Evolutionary conservation across 1,139 yeast genomes (phyloP).

Genomic region (Arxiozyma telluris): DNA sequence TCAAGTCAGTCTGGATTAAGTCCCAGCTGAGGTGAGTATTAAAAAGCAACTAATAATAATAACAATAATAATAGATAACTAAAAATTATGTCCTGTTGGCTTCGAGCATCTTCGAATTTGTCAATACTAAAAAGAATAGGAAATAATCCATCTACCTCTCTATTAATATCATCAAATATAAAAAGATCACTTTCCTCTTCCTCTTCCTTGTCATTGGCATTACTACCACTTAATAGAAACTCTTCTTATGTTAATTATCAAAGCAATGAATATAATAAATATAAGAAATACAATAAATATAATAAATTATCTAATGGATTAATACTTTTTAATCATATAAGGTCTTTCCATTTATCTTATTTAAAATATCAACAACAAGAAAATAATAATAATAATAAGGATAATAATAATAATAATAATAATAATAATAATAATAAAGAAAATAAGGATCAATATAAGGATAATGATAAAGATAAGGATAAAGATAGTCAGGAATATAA

Average conservation of each 20-base stretch:
- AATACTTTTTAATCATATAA: not conserved
- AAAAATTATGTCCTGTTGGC: not conserved
- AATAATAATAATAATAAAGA: conserved; percentile 8
- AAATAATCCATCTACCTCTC: not conserved
- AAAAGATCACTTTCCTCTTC: not conserved
- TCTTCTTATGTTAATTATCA: no score
- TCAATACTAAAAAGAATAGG: not conserved
- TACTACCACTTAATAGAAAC: no score
- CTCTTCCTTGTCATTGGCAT: not conserved
- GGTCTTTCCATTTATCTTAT: not conserved
- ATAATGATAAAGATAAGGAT: conserved; percentile 17
- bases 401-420: conserved; percentile 10
- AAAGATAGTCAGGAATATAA: conserved; percentile 23
- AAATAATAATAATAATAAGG: conserved; percentile 9
- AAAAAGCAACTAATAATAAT: no score
- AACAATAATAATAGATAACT: no score
- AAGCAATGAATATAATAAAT: no score
- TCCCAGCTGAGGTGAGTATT: no score
- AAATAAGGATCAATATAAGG: conserved; percentile 4
- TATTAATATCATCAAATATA: no score
- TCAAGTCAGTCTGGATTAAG: no score
- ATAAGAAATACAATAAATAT: no score
- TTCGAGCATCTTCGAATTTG: not conserved
- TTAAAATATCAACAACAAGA: not conserved
- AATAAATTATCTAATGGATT: not conserved